phyloP scores from a whole-genome alignment of 2,329 filamentous ascomycete genomes.

The Stagonosporopsis tanaceti region DNA sequence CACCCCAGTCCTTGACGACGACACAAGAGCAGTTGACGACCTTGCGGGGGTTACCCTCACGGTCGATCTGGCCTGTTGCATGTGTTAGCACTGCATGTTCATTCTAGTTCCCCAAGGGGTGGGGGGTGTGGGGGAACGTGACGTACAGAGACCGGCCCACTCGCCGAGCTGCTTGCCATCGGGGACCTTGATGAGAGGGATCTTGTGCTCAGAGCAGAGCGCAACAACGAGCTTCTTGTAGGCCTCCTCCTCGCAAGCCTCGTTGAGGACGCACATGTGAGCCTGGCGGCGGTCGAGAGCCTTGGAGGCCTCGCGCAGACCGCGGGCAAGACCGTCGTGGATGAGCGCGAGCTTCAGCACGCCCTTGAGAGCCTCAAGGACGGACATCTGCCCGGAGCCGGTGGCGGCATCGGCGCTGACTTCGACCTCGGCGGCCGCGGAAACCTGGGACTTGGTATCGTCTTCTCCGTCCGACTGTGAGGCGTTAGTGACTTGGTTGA shows the following conservation, averaged over 20 bases:
- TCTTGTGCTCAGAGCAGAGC: slow-evolving; percentile 99
- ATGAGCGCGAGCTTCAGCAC: slow-evolving; percentile 98
- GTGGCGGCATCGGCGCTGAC: slow-evolving; percentile 86
- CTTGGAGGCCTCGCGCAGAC: slow-evolving; percentile 98
- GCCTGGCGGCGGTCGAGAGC: slow-evolving; percentile 98
- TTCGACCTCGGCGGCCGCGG: slow-evolving; percentile 90
- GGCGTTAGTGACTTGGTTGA: slow-evolving; percentile 27
- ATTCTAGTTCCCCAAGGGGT: no score
- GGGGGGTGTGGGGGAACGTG: not conserved
- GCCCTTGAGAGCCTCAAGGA: slow-evolving; percentile 98
- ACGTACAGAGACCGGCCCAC: slow-evolving; percentile 99
- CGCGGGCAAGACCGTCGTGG: slow-evolving; percentile 98
- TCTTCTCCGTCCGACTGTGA: slow-evolving; percentile 99
- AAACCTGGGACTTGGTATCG: slow-evolving; percentile 84
- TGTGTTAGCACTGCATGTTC: slow-evolving; percentile 20
- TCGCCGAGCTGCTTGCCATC: slow-evolving; percentile 99
- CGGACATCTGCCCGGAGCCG: slow-evolving; percentile 90
- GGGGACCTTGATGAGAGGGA: slow-evolving; percentile 99
- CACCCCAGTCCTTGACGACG: slow-evolving; percentile 99
- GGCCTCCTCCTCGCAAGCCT: slow-evolving; percentile 99
- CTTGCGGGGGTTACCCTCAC: slow-evolving; percentile 99
- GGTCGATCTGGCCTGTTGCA: slow-evolving; percentile 87
- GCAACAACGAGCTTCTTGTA: slow-evolving; percentile 99
- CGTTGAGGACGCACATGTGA: slow-evolving; percentile 99
- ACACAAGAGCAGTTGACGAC: slow-evolving; percentile 99